A percentile compares a stretch with the other conserved stretches of the same genome.
phyloP scores from a whole-genome alignment of 169 alveolate genomes.

The Eimeria falciformis region DNA sequence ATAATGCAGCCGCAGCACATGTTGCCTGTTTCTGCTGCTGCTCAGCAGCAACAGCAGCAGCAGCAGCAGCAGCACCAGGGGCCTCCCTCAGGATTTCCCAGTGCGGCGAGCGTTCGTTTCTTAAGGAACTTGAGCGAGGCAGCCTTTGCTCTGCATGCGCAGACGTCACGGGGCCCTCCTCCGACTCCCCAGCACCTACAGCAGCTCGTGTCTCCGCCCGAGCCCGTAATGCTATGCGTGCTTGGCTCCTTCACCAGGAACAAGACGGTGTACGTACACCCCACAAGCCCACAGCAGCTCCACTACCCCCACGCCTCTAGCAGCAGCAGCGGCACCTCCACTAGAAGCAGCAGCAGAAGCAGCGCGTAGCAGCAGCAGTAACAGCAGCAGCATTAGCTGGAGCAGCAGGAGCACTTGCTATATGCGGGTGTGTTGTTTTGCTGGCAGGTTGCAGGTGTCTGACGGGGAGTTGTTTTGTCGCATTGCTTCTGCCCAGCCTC shows the following conservation, averaged over 20 bases:
- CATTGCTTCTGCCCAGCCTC: neutral
- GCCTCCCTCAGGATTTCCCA: constrained; percentile 53
- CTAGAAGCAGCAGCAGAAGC: neutral
- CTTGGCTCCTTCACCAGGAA: neutral
- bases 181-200: constrained; percentile 45
- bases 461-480: neutral
- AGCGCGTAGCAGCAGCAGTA: neutral
- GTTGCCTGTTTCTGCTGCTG: neutral
- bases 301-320: neutral
- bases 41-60: neutral
- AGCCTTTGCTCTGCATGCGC: constrained; percentile 39
- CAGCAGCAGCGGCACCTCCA: neutral
- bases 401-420: no score
- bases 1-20: neutral
- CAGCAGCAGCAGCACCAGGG: neutral
- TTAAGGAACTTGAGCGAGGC: constrained; percentile 8
- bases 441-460: neutral
- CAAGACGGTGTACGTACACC: neutral
- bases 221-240: constrained; percentile 33
- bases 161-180: constrained; percentile 22
- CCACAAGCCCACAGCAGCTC: neutral
- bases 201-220: constrained; percentile 33
- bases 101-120: neutral
- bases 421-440: no score
- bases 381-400: neutral